These are phyloP conservation scores for Taiwanofungus camphoratus DNA, from an alignment of 1,284 basidiomycete species.

Conservation along the genomic window DNA sequence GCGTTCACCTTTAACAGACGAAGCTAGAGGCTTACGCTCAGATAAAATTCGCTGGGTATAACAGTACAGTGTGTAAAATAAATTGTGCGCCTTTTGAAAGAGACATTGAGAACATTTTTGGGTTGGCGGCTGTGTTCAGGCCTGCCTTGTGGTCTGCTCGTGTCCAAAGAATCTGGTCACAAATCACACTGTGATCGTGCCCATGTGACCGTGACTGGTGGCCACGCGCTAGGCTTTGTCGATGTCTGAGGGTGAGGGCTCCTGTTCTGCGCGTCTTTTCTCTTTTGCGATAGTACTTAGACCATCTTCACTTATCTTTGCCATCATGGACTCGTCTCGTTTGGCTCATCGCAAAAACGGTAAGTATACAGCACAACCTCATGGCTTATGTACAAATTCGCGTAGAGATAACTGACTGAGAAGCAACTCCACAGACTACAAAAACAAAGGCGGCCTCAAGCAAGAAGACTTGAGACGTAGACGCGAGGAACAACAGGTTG, in stretches of 20 bases:
- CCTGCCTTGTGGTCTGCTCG: no score
- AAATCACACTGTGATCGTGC: conserved; percentile 7
- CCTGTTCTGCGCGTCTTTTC: conserved; percentile 23
- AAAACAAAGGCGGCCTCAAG: conserved; percentile 81
- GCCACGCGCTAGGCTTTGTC: conserved; percentile 23
- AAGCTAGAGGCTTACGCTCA: no score
- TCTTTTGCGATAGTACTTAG: conserved; percentile 15
- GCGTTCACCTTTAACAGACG: no score
- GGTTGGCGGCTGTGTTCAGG: no score
- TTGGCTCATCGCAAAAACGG: conserved; percentile 51
- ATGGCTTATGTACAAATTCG: conserved; percentile 4
- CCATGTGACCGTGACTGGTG: conserved; percentile 23
- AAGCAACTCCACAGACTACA: conserved; percentile 42
- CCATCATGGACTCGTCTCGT: conserved; percentile 28
- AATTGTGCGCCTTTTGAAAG: no score
- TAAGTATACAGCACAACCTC: conserved; percentile 33
- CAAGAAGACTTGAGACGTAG: conserved; percentile 87
- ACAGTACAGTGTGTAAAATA: no score
- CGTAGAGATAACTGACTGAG: conserved; percentile 23
- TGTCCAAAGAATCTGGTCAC: no score
- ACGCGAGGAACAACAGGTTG: conserved; percentile 95
- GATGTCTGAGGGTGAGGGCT: conserved; percentile 12
- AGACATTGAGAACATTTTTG: no score
- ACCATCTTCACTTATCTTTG: conserved; percentile 18
- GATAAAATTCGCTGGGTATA: background rate